These are phyloP conservation scores for Xanthoconium stramineum DNA, from an alignment of 768 basidiomycete genomes.

Conservation along the genomic window DNA sequence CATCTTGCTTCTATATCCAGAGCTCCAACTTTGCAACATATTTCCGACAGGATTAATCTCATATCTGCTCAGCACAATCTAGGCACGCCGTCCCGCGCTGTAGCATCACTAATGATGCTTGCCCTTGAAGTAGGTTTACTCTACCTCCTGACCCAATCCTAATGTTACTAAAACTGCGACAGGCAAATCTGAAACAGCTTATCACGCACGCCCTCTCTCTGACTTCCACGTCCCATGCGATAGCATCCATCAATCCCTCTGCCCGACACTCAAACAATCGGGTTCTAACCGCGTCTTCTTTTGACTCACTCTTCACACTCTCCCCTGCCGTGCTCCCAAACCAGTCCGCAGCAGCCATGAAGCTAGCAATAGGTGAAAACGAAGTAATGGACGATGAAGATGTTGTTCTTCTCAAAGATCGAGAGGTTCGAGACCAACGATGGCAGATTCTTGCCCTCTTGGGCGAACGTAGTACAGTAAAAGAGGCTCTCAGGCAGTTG, in stretches of 20 bases:
- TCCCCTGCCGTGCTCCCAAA: slow-evolving; percentile 78
- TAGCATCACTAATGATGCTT: slow-evolving; percentile 67
- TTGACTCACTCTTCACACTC: slow-evolving; percentile 75
- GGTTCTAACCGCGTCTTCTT: slow-evolving; percentile 64
- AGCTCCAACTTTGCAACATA: slow-evolving; percentile 71
- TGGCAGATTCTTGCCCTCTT: slow-evolving; percentile 80
- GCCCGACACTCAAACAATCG: slow-evolving; percentile 35
- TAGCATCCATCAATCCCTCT: slow-evolving; percentile 71
- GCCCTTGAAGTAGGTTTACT: slow-evolving; percentile 65
- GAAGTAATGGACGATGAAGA: slow-evolving; percentile 46
- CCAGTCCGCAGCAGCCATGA: slow-evolving; percentile 73
- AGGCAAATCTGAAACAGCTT: slow-evolving; percentile 83
- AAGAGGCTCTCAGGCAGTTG: slow-evolving; percentile 48
- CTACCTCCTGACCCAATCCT: background rate
- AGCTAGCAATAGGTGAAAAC: slow-evolving; percentile 55
- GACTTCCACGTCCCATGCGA: slow-evolving; percentile 71
- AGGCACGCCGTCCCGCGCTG: slow-evolving; percentile 54
- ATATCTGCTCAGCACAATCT: slow-evolving; percentile 78
- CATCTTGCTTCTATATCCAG: slow-evolving; percentile 73
- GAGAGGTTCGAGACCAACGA: slow-evolving; percentile 63
- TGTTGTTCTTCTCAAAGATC: slow-evolving; percentile 51
- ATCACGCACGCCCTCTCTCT: slow-evolving; percentile 77
- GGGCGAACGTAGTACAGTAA: slow-evolving; percentile 68
- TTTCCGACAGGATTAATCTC: slow-evolving; percentile 76
- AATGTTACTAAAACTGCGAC: background rate